phyloP scores from a whole-genome alignment of 2,329 filamentous ascomycete genomes.

The Pseudogymnoascus sp. region DNA sequence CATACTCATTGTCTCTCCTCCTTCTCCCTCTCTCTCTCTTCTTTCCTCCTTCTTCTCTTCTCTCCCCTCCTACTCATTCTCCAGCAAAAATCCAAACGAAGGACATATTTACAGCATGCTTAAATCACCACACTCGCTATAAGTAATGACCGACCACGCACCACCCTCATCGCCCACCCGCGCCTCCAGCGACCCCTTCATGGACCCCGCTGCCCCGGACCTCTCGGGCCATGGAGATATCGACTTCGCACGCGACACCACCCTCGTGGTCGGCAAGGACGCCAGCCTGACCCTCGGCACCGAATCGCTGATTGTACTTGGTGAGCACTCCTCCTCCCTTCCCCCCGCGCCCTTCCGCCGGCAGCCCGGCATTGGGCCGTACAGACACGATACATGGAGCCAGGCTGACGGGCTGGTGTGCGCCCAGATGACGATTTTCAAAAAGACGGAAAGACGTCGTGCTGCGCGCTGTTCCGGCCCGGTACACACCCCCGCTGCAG shows the following conservation, averaged over 20 bases:
- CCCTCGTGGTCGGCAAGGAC: constrained; percentile 48
- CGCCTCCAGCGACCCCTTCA: constrained; percentile 29
- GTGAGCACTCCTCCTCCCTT: constrained; percentile 31
- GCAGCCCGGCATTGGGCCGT: constrained; percentile 8
- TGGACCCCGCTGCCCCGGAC: constrained; percentile 27
- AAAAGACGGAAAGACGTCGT: constrained; percentile 41
- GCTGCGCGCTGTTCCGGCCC: constrained; percentile 48
- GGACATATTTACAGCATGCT: constrained; percentile 3
- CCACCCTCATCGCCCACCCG: background rate
- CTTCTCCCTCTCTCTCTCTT: background rate
- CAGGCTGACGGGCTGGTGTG: background rate
- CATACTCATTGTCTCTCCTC: background rate
- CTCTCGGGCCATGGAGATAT: constrained; percentile 28
- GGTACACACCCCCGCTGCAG: constrained; percentile 31
- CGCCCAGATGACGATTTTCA: constrained; percentile 45
- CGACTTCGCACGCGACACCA: constrained; percentile 34
- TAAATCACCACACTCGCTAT: background rate
- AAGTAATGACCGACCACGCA: constrained; percentile 2
- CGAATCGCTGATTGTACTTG: constrained; percentile 52
- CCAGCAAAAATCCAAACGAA: background rate
- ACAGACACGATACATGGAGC: background rate
- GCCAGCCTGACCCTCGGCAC: constrained; percentile 53
- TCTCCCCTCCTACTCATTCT: constrained; percentile 4
- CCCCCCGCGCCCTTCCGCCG: background rate
- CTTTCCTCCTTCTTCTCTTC: background rate